Base-by-base conservation (phyloP, 805 yeast genomes). In the Starmerella stigmatis region DNA sequence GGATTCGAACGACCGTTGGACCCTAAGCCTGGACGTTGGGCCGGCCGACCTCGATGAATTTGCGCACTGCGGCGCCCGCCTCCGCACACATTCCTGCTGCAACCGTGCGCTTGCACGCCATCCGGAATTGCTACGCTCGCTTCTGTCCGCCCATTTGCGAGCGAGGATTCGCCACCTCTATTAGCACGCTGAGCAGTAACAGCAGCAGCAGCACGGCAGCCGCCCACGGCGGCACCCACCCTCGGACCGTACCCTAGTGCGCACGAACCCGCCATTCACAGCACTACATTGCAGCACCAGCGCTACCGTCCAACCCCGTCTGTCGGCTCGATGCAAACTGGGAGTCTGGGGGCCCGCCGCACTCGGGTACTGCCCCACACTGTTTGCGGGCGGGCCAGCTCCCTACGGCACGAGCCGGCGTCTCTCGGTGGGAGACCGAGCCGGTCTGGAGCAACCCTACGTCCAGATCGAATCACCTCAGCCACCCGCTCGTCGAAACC, bases 1-100 rank as follows among this genome's bases (percentile, higher is more conserved):
- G n/a, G n/a, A n/a, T 32, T 13, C n/a, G 17, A 20, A 27, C 12
- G 21, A 22, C 38, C 38, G 38, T 34, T 34, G 19, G 38, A 22
- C 38, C 38, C 38, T 34, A 34, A 34, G 27, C 38, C 38, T 34
- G 27, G 17, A 21, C 38, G 27, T n/a, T n/a, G n/a, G n/a, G n/a
- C n/a, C n/a, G n/a, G n/a, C n/a, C n/a, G n/a, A n/a, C n/a, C n/a
- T n/a, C n/a, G n/a, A n/a, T n/a, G n/a, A n/a, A n/a, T n/a, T n/a
- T n/a, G n/a, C n/a, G n/a, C n/a, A n/a, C n/a, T n/a, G n/a, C n/a
- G n/a, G n/a, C n/a, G n/a, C n/a, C n/a, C n/a, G n/a, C n/a, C n/a
- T n/a, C n/a, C n/a, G n/a, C n/a, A n/a, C n/a, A n/a, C n/a, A n/a
- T n/a, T n/a, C n/a, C n/a, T n/a, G n/a, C n/a, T n/a, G n/a, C n/a